Percentiles rank a stretch among this genome's conserved stretches.
Evolutionary conservation across 2,329 filamentous ascomycete species (phyloP).

Genomic region (Beauveria sp.): DNA sequence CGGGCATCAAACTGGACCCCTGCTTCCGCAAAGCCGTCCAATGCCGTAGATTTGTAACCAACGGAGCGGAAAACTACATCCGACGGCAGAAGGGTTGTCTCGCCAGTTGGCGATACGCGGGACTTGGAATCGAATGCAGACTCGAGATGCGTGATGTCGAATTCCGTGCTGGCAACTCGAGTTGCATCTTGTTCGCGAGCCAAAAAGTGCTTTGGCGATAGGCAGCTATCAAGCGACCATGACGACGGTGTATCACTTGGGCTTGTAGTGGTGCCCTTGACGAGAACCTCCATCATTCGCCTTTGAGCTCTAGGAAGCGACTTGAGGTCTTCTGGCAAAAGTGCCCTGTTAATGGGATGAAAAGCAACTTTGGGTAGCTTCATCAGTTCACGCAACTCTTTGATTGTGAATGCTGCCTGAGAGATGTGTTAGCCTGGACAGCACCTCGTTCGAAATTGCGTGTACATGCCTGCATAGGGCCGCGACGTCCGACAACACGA

Average conservation of each 20-base stretch:
- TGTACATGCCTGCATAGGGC: slow-evolving; percentile 67
- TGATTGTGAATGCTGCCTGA: slow-evolving; percentile 88
- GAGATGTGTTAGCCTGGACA: not conserved
- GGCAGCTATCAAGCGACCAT: slow-evolving; percentile 81
- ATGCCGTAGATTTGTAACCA: slow-evolving; percentile 76
- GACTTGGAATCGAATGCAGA: slow-evolving; percentile 47
- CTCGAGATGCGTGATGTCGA: slow-evolving; percentile 53
- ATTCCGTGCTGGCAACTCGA: slow-evolving; percentile 57
- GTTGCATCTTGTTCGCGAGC: slow-evolving; percentile 36
- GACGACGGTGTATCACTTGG: slow-evolving; percentile 48
- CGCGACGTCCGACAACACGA: slow-evolving; percentile 79
- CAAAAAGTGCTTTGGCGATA: slow-evolving; percentile 67
- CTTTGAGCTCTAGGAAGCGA: slow-evolving; percentile 67
- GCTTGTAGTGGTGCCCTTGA: slow-evolving; percentile 59
- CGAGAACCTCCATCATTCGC: slow-evolving; percentile 72
- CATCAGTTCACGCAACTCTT: slow-evolving; percentile 84
- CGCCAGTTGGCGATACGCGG: slow-evolving; percentile 39
- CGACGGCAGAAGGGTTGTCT: slow-evolving; percentile 50
- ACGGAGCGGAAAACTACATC: slow-evolving; percentile 85
- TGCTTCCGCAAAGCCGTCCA: slow-evolving; percentile 66
- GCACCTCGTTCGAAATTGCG: not conserved
- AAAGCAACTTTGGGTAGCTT: slow-evolving; percentile 67
- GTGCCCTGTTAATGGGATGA: slow-evolving; percentile 53
- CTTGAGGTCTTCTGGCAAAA: slow-evolving; percentile 61
- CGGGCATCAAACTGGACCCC: slow-evolving; percentile 70